Percentiles rank a stretch among this genome's conserved stretches.
Evolutionary conservation across 768 basidiomycete genomes (phyloP).

Genomic region (Holtermanniella nyarrowii): DNA sequence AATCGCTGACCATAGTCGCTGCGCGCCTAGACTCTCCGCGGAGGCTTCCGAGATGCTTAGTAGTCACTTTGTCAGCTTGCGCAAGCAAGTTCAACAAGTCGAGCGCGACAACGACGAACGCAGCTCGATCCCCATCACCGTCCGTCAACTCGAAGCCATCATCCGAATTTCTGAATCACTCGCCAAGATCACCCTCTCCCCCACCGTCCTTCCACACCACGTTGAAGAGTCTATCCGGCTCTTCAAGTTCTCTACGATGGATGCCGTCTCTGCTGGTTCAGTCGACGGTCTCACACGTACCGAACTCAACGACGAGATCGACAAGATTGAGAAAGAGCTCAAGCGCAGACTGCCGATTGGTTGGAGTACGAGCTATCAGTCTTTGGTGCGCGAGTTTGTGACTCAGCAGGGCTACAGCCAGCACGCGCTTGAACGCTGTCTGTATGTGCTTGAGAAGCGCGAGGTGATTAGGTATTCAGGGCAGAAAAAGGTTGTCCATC

Average conservation of each 20-base stretch:
- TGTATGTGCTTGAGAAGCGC: constrained; percentile 87
- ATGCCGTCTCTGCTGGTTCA: constrained; percentile 88
- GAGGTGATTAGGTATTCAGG: constrained; percentile 87
- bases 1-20: constrained; percentile 55
- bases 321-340: constrained; percentile 76
- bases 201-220: constrained; percentile 78
- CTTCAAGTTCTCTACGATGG: constrained; percentile 99
- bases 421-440: constrained; percentile 80
- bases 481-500: constrained; percentile 53
- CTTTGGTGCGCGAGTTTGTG: constrained; percentile 84
- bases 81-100: constrained; percentile 89
- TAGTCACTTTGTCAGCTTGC: constrained; percentile 83
- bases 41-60: constrained; percentile 95
- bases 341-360: constrained; percentile 75
- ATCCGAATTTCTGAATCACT: constrained; percentile 96
- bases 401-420: constrained; percentile 79
- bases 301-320: constrained; percentile 88
- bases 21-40: constrained; percentile 82
- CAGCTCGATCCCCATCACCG: constrained; percentile 94
- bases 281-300: constrained; percentile 84
- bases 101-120: constrained; percentile 95
- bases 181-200: constrained; percentile 82
- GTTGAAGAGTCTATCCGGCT: constrained; percentile 96
- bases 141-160: constrained; percentile 97
- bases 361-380: constrained; percentile 95